Evolutionary conservation across 2,329 filamentous ascomycete species (phyloP).

Genomic region (Mollisia scopiformis): DNA sequence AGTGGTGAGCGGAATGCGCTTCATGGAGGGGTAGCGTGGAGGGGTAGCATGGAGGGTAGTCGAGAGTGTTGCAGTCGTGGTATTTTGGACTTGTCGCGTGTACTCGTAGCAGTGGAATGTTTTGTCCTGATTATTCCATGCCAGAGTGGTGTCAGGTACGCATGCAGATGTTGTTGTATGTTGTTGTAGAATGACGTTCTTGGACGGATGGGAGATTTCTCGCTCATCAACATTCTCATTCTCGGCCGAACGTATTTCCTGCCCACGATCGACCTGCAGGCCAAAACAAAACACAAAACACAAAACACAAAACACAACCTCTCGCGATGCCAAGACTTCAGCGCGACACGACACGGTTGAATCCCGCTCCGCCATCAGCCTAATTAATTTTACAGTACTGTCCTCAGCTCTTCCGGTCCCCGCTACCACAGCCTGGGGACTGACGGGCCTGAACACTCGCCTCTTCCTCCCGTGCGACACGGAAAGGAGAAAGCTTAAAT

Average conservation of each 20-base stretch:
- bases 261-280: too few relatives aligned
- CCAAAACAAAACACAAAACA: too few relatives aligned
- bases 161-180: too few relatives aligned
- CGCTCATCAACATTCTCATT: neutral
- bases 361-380: too few relatives aligned
- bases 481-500: slow-evolving; percentile 21
- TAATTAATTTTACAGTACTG: too few relatives aligned
- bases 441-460: neutral
- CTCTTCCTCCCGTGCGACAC: neutral
- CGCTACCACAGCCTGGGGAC: neutral
- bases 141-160: too few relatives aligned
- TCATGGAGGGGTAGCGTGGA: slow-evolving; percentile 1
- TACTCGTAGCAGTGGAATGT: too few relatives aligned
- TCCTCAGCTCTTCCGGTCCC: neutral
- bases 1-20: neutral
- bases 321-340: neutral
- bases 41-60: neutral
- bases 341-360: neutral
- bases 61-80: neutral
- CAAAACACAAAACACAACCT: too few relatives aligned
- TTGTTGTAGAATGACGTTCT: too few relatives aligned
- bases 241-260: neutral
- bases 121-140: too few relatives aligned
- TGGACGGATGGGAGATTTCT: neutral
- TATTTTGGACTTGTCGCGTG: too few relatives aligned